Conservation (phyloP, 768 basidiomycete genomes). For the Tephrocybe sp. region DNA sequence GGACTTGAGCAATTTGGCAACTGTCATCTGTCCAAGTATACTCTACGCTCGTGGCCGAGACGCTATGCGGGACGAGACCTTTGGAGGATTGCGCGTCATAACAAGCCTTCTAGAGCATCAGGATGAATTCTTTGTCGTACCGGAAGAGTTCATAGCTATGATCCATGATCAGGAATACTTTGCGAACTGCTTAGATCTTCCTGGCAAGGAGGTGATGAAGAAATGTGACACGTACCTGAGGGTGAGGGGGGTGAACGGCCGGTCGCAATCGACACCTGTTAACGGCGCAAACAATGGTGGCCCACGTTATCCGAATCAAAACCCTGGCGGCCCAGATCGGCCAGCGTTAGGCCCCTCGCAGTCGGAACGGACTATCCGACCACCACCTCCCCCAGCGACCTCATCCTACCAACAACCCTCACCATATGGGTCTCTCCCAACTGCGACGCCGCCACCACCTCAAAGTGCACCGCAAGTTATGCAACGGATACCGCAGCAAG, state of each 20-base stretch:
- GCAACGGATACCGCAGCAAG: constrained; percentile 30
- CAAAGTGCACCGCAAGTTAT: constrained; percentile 17
- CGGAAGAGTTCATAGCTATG: constrained; percentile 82
- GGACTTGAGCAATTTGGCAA: constrained; percentile 94
- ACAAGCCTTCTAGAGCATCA: constrained; percentile 87
- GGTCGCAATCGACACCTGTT: constrained; percentile 38
- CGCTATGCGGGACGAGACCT: constrained; percentile 90
- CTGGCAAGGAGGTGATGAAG: constrained; percentile 93
- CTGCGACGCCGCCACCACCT: constrained; percentile 32
- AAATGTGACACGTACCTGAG: constrained; percentile 91
- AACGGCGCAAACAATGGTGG: constrained; percentile 39
- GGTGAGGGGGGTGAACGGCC: constrained; percentile 60
- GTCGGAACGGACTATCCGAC: constrained; percentile 38
- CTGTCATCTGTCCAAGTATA: constrained; percentile 97
- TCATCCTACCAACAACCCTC: constrained; percentile 33
- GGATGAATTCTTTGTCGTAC: constrained; percentile 95
- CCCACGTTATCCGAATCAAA: constrained; percentile 35
- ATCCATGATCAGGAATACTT: constrained; percentile 93
- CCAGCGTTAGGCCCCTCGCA: constrained; percentile 40
- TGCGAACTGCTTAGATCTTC: constrained; percentile 80
- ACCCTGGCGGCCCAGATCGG: constrained; percentile 44
- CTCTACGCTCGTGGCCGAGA: constrained; percentile 86
- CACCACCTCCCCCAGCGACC: constrained; percentile 33
- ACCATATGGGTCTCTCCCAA: constrained; percentile 36
- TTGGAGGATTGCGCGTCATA: constrained; percentile 82